A percentile compares a stretch with the other conserved stretches of the same genome.
phyloP scores from a whole-genome alignment of 352 stramenopile genomes.

The Phytophthora parvispora region DNA sequence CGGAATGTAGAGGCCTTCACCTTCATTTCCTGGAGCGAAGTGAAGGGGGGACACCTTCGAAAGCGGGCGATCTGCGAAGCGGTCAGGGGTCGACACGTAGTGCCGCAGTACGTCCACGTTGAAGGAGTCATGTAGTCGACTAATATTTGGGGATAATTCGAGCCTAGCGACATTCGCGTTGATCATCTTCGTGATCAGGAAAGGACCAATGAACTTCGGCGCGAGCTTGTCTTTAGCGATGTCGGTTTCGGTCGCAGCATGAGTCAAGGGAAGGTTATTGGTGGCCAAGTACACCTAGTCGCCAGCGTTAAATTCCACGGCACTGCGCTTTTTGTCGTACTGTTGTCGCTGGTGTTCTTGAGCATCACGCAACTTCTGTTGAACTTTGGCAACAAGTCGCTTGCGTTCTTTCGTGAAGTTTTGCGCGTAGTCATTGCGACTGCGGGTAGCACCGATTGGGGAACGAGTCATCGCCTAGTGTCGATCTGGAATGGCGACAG shows the following conservation, averaged over 20 bases:
- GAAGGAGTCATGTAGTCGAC: constrained; percentile 5
- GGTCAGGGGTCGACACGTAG: background rate
- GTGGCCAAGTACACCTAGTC: constrained; percentile 6
- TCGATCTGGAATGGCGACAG: constrained; percentile 19
- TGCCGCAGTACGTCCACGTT: constrained; percentile 5
- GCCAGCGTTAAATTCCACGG: background rate
- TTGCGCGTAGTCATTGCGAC: constrained; percentile 4
- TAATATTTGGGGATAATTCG: background rate
- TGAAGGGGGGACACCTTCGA: constrained; percentile 3
- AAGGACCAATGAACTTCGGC: background rate
- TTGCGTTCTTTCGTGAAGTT: background rate
- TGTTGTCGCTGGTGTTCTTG: background rate
- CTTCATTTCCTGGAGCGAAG: background rate
- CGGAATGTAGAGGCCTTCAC: background rate
- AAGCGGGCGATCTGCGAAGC: constrained; percentile 2
- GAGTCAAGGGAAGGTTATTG: background rate
- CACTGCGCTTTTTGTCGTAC: background rate
- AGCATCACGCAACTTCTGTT: constrained; percentile 3
- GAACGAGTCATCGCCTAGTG: constrained; percentile 2
- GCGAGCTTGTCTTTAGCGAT: background rate
- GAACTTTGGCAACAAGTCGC: background rate
- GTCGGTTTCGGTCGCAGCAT: background rate
- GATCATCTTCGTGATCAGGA: background rate
- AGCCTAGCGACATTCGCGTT: too few species aligned
- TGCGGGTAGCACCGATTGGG: background rate